Percentiles rank a stretch among this genome's conserved stretches.
These are phyloP conservation scores for Neophaeococcomyces mojaviensis DNA, from an alignment of 2,329 filamentous ascomycete genomes.

Conservation along the genomic window DNA sequence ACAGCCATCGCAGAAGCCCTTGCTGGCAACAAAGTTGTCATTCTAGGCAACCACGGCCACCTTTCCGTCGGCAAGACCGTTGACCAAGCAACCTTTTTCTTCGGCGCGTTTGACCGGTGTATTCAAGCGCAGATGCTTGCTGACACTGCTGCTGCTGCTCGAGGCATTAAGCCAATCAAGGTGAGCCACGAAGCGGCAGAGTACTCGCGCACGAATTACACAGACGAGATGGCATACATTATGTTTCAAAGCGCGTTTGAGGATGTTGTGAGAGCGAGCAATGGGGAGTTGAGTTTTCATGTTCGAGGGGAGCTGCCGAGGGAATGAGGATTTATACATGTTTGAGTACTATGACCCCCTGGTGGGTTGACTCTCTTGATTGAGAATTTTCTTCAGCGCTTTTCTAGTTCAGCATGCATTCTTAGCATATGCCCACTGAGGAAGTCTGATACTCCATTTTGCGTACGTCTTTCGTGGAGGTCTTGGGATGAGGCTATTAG, in stretches of 20 bases:
- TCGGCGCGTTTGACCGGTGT: slow-evolving; percentile 39
- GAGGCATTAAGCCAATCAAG: slow-evolving; percentile 18
- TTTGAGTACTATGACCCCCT: too few relatives aligned
- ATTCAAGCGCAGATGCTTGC: slow-evolving; percentile 36
- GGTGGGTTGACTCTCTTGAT: too few relatives aligned
- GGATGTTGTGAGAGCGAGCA: slow-evolving; percentile 17
- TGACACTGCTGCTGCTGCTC: slow-evolving; percentile 33
- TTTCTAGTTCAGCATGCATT: too few relatives aligned
- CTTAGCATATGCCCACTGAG: too few relatives aligned
- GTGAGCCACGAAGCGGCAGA: slow-evolving; percentile 16
- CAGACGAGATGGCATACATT: slow-evolving; percentile 22
- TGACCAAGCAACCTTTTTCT: slow-evolving; percentile 49
- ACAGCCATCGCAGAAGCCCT: slow-evolving; percentile 34
- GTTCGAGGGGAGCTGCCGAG: slow-evolving; percentile 18
- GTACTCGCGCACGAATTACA: slow-evolving; percentile 18
- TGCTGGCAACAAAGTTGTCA: slow-evolving; percentile 44
- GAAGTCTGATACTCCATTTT: too few relatives aligned
- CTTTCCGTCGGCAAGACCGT: slow-evolving; percentile 45
- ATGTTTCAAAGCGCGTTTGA: slow-evolving; percentile 22
- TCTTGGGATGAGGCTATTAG: too few relatives aligned
- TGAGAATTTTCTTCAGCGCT: too few relatives aligned
- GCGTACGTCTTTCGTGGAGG: too few relatives aligned
- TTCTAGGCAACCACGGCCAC: slow-evolving; percentile 51
- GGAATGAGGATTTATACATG: slow-evolving; percentile 7
- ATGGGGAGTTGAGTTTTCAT: slow-evolving; percentile 16